Conservation (phyloP, 2,329 filamentous ascomycete genomes). For the Aspergillus quadrilineatus region DNA sequence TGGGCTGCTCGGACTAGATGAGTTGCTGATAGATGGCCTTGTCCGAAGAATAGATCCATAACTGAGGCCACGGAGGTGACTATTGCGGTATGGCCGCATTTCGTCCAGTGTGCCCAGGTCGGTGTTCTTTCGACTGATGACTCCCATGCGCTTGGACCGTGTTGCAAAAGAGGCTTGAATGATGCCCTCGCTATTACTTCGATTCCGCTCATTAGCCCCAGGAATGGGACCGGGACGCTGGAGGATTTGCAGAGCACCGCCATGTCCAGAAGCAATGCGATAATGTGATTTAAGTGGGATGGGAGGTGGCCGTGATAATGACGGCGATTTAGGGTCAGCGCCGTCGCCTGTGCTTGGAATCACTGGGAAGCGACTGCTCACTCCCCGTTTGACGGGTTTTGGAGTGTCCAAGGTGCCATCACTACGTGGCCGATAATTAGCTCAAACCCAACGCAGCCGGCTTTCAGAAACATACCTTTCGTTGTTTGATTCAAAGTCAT, state of each 20-base stretch:
- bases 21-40: conserved; percentile 40
- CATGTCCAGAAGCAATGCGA: conserved; percentile 53
- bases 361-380: conserved; percentile 60
- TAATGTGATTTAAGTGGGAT: conserved; percentile 81
- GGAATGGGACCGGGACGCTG: conserved; percentile 69
- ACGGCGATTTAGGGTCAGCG: conserved; percentile 71
- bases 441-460: not conserved
- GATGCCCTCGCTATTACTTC: conserved; percentile 63
- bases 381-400: conserved; percentile 60
- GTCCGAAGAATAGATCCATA: conserved; percentile 54
- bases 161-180: conserved; percentile 47
- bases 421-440: conserved; percentile 45
- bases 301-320: conserved; percentile 65
- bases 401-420: conserved; percentile 77
- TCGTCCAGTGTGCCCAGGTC: conserved; percentile 57
- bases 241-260: conserved; percentile 41
- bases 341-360: conserved; percentile 52
- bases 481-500: conserved; percentile 48
- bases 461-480: conserved; percentile 41
- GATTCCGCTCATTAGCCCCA: conserved; percentile 61
- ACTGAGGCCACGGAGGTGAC: conserved; percentile 58
- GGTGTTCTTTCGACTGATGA: conserved; percentile 57
- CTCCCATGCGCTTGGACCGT: conserved; percentile 60
- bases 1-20: conserved; percentile 47
- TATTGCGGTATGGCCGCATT: conserved; percentile 50